Base-by-base conservation (phyloP, 371 early-diverging fungal species). In the Lichtheimia ornata region DNA sequence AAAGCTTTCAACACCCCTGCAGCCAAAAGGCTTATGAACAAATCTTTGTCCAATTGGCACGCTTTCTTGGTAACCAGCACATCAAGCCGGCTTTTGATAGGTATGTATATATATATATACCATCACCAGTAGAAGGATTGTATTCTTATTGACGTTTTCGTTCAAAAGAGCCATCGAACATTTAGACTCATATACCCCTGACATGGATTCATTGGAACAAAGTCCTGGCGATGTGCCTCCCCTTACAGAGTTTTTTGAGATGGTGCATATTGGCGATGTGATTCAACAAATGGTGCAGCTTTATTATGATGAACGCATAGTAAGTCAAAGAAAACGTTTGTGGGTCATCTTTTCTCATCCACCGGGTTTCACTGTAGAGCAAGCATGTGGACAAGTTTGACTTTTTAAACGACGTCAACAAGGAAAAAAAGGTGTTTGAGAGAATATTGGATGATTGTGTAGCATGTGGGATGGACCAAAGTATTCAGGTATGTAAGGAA, bases 241-340 rank as follows among this genome's bases (percentile, higher is more conserved):
- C 15, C 47, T 84, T n/a, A 81, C 90, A 47, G 89, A 90, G 60
- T 94, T 94, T 69, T 92, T 94, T 67, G 94, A 92, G 67, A 75
- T 95, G 58, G 87, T 94, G 11, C 94, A 95, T 67, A 79, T 95
- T 35, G 89, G 88, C 17, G 95, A 95, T 73, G 76, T 94, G 54
- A 86, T 90, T n/a, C 86, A 90, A 55, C 94, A 94, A 62, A 90
- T 95, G 92, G 75, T 94, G 15, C 90, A 93, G 66, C 88, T 92
- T 20, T 94, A 94, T 67, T 91, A 89, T 77, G 82, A 88, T 25
- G 88, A 91, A 67, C 67, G 64, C 35, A 71, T 71, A 88, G 85
- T 84, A 75, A 52, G 74, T 73, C 15, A 15, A 22, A 51, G 22
- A 11, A 35, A 49, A 20, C 20, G 4, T n/a, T 28, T 17, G 4